A percentile compares a stretch with the other conserved stretches of the same genome.
phyloP scores from a whole-genome alignment of 148 eudicot genomes.

The Diospyros lotus region DNA sequence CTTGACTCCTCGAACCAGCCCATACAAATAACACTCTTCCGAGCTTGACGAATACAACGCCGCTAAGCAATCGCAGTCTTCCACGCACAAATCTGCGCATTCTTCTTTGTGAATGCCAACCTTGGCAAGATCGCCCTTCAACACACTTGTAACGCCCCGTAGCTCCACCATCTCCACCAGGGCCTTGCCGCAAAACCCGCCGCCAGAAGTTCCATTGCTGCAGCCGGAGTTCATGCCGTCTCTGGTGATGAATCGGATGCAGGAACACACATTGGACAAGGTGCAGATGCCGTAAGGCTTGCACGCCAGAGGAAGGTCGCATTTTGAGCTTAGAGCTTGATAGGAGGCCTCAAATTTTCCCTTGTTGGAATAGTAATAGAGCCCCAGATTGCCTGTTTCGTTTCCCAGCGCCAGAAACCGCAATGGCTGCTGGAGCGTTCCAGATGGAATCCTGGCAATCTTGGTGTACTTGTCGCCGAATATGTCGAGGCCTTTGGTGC shows the following conservation, averaged over 20 bases:
- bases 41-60: constrained; percentile 33
- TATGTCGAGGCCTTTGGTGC: constrained; percentile 52
- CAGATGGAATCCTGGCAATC: constrained; percentile 47
- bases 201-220: constrained; percentile 14
- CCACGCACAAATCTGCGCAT: constrained; percentile 47
- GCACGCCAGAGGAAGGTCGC: constrained; percentile 84
- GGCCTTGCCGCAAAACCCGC: constrained; percentile 29
- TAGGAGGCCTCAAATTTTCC: constrained; percentile 60
- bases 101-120: constrained; percentile 29
- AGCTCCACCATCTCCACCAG: constrained; percentile 61
- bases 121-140: constrained; percentile 24
- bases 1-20: constrained; percentile 58
- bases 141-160: constrained; percentile 41
- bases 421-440: constrained; percentile 24
- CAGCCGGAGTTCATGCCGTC: constrained; percentile 31
- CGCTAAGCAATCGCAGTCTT: constrained; percentile 65
- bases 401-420: constrained; percentile 59
- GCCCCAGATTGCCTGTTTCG: constrained; percentile 65
- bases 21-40: constrained; percentile 53
- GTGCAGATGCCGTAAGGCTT: constrained; percentile 69
- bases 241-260: constrained; percentile 33
- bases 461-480: constrained; percentile 46
- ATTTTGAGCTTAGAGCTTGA: constrained; percentile 50
- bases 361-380: constrained; percentile 52
- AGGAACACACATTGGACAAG: constrained; percentile 54